phyloP scores from a whole-genome alignment of 2,329 filamentous ascomycete species.

The Cercospora brassicicola region DNA sequence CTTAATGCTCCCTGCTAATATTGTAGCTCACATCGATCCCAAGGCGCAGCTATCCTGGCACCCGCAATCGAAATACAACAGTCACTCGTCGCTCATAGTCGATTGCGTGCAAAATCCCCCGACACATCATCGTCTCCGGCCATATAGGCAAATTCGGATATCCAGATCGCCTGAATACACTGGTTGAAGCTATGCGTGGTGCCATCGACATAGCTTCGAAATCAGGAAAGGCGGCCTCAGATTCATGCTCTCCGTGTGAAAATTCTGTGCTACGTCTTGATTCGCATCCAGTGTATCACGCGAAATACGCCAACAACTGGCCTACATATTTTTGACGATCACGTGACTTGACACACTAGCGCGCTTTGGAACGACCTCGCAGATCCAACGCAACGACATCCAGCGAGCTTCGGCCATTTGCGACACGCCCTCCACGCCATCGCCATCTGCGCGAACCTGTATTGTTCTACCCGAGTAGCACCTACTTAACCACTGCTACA shows the following conservation, averaged over 20 bases:
- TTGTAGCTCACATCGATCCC: background rate
- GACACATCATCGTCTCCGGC: background rate
- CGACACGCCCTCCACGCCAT: background rate
- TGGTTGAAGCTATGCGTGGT: background rate
- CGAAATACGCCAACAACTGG: background rate
- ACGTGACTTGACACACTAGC: background rate
- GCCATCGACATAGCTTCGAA: background rate
- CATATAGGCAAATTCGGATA: background rate
- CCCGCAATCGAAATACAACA: background rate
- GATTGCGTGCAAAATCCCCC: too few species aligned
- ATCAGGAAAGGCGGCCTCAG: background rate
- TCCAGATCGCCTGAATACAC: background rate
- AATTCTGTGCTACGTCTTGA: background rate
- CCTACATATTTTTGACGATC: background rate
- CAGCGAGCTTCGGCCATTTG: background rate
- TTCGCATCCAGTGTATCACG: background rate
- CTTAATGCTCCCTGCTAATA: background rate
- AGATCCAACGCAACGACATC: background rate
- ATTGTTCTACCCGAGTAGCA: constrained; percentile 5
- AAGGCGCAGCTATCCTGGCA: background rate
- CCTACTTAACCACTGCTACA: background rate
- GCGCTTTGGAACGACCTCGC: background rate
- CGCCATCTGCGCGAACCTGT: background rate
- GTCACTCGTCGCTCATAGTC: background rate
- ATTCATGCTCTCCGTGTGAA: background rate